Base-by-base conservation (phyloP, 2,329 filamentous ascomycete species). In the Botrytis tulipae region DNA sequence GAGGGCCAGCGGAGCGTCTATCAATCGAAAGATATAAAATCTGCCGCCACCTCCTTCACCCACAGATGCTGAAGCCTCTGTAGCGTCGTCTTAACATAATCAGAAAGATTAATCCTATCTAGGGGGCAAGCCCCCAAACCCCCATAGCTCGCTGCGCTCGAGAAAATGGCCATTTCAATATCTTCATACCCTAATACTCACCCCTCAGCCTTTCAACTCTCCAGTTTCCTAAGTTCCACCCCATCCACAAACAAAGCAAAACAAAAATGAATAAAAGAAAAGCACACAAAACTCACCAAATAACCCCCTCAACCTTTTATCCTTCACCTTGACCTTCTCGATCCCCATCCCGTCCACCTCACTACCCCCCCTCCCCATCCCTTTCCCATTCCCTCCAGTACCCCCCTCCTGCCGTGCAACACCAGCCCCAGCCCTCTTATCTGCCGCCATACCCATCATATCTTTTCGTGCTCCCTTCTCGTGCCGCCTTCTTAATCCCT, bases 401-500 rank as follows among this genome's bases (percentile, higher is more conserved):
- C 35, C 18, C 18, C n/a, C 12, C 35, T 48, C 25, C 66, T 68
- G 66, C 22, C 66, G 66, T 68, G 66, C 18, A 68, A 68, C 66
- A 32, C 48, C 66, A 68, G 48, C 48, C 48, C 35, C 66, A n/a
- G 35, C 2, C 37, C 25, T 42, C 37, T n/a, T 62, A 68, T 29
- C 35, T 44, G 22, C 48, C n/a, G 66, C 48, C 66, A 68, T 32
- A 29, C 14, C 51, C 51, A 29, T 62, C 35, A 42, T 62, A n/a
- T n/a, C 3, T 16, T 40, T 4, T 68, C 25, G 65, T 68, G 40
- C 65, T 4, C 18, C 35, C 65, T 57, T 29, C 35, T 29, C 48
- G 51, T 57, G 32, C 3, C 14, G 51, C 14, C n/a, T 29, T 29
- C 51, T 29, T 18, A 18, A 57, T 57, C 7, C 51, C n/a, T 29